Evolutionary conservation across 2,329 filamentous ascomycete species (phyloP).

Genomic region (Cercospora citrullina): DNA sequence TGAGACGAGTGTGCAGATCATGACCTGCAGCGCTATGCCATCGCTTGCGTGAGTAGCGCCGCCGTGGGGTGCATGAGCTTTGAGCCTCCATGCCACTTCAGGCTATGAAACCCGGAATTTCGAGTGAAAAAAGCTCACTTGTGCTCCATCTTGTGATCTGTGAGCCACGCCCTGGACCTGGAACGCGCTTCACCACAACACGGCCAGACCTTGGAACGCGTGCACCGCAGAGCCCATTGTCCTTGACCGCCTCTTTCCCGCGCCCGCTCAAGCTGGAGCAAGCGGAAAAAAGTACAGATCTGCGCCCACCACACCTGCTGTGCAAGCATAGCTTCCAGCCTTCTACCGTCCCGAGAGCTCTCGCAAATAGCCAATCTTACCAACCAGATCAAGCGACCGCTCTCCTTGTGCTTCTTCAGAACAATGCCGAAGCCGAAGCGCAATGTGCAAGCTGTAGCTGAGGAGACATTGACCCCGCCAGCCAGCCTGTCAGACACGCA

Average conservation of each 20-base stretch:
- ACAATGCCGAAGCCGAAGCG: slow-evolving; percentile 74
- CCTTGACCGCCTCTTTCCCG: slow-evolving; percentile 8
- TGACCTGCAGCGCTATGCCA: slow-evolving; percentile 9
- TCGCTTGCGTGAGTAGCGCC: slow-evolving; percentile 10
- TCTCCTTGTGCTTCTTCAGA: neutral
- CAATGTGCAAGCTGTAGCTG: slow-evolving; percentile 72
- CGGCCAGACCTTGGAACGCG: neutral
- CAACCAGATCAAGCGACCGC: neutral
- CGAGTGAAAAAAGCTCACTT: slow-evolving; percentile 3
- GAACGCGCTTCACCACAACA: neutral
- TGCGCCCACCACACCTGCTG: slow-evolving; percentile 9
- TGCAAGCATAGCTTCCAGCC: slow-evolving; percentile 14
- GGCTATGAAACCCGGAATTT: slow-evolving; percentile 8
- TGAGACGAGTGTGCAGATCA: slow-evolving; percentile 2
- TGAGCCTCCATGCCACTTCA: slow-evolving; percentile 12
- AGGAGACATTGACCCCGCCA: slow-evolving; percentile 67
- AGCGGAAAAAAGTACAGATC: slow-evolving; percentile 8
- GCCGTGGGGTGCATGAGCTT: slow-evolving; percentile 18
- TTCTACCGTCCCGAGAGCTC: neutral
- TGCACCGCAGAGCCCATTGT: neutral
- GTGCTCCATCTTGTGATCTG: slow-evolving; percentile 13
- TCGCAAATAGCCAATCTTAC: slow-evolving; percentile 8
- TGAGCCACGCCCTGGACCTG: slow-evolving; percentile 1
- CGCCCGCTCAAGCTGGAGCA: neutral
- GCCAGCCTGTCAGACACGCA: slow-evolving; percentile 51